Evolutionary conservation across 2,329 filamentous ascomycete species (phyloP), one percentile per base, ranked within the genome.

Genomic region (Aplosporella prunicola): DNA sequence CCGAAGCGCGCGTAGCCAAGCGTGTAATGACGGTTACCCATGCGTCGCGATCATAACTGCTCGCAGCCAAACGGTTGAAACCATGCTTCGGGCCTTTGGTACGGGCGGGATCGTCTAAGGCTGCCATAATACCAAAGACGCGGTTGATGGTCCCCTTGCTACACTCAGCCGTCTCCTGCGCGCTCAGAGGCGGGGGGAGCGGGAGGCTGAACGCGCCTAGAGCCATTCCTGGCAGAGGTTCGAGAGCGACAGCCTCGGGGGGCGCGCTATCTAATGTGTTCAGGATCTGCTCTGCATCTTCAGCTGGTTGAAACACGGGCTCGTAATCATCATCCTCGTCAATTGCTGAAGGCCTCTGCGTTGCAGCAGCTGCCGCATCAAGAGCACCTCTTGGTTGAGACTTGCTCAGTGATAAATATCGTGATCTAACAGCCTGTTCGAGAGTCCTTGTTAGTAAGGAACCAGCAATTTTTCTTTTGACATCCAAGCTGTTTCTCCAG

Each of bases 301-400:
- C 85, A 23, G 78, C 76, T 7, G 81, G 73, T 42, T 80, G 77
- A 48, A 86, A 87, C 52, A 93, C 83, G 0, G 89, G 88, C 51
- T 95, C 89, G 52, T 95, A 95, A 49, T 94, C 85, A 46, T 93
- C 86, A 14, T 94, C 88, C 27, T 93, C 87, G 3, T 83, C 78
- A 17, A 73, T 76, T 2, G 57, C 59, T 3, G 49, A 51, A 11
- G 51, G 40, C 22, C 43, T 43, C 11, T 48, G 46, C 15, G 47
- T 44, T 32, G 55, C 49, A 46, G 57, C 46, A 46, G 49, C 39
- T 43, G 58, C 47, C 48, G 58, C 42, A 43, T 47, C 46, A 20
- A 49, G 25, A 14, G 54, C 48, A 17, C 44, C 39, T 35, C 43
- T 45, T 14, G 54, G 47, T 20, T 49, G 47, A 13, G 49, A 43